Evolutionary conservation across 2,329 filamentous ascomycete genomes (phyloP), one percentile per base, ranked within the genome.

Genomic region (Colletotrichum orbiculare): DNA sequence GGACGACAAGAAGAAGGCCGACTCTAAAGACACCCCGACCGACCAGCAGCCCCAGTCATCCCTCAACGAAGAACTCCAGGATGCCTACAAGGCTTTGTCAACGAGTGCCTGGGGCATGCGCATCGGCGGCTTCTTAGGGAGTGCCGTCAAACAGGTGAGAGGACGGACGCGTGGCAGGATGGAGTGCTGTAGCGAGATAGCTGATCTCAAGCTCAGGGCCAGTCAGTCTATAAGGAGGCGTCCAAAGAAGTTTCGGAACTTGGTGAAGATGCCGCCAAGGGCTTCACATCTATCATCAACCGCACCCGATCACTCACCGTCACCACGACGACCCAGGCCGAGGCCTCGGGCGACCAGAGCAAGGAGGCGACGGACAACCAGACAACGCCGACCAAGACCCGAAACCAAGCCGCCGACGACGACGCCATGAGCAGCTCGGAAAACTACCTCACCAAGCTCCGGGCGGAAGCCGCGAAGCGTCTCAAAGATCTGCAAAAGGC

Each of bases 41-140:
- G 78, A 79, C 66, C 74, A 81, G 25, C 25, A 25, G 70, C 72
- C 78, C 54, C 78, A 82, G 69, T 76, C 80, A 60, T 87, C 90
- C 56, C 85, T 99, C 70, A 96, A 96, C 75, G 86, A 88, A 70
- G 96, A 99, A 74, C 86, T 99, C 68, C 93, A 97, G 79, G 93
- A 97, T 78, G 96, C 95, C 7, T 97, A 98, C 83, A 94, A 93
- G 74, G 94, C 94, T 33, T 92, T 99, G 74, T 95, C 93, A 4
- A 88, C 89, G 69, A 97, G 93, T 72, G 92, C 93, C 10, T 99
- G 96, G 96, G 96, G 95, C 48, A 89, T 91, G 25, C 89, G 87
- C 71, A 88, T 99, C 38, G 95, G 96, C 41, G 95, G 94, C 7
- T 92, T 97, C 76, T 90, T 97, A 74, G 92, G 92, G 50, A 95